Base-by-base conservation (phyloP, 73 alveolate genomes). In the Tetrahymena elliotti region DNA sequence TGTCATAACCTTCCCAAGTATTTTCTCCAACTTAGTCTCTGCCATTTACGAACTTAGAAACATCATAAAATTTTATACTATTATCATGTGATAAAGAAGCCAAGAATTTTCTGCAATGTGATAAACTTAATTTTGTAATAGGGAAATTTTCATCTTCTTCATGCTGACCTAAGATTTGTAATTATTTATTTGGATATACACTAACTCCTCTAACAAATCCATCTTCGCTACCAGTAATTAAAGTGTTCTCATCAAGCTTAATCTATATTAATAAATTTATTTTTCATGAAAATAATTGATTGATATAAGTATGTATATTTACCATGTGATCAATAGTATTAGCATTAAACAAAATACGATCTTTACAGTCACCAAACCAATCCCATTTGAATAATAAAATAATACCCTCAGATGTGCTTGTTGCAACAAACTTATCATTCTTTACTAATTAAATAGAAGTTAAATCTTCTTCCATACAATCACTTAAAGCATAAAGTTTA, bases 291-390 rank as follows among this genome's bases (percentile, higher is more conserved):
- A 68, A 22, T 18, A 27, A 6, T 31, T 27, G 10, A 0, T 24
- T 68, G 6, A 27, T 68, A 27, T 47, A 35, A 34, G 8, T 53
- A 35, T 94, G 8, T 39, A 16, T 31, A 83, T 35, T 16, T 94
- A 94, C 97, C 99, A 98, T 98, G 53, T 96, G 53, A 96, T 97
- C 98, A 39, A 98, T 98, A 9, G 99, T 97, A 93, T 98, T 97
- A 12, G 99, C 99, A 94, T 97, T 99, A 4, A 99, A 99, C 35
- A 94, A 95, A 15, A 98, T 97, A 82, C 99, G 95, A 96, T 98
- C 99, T 93, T 98, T 97, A 95, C 98, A 98, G 94, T 98, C 99
- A 1, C 99, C 99, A 93, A 97, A 98, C 98, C 99, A 97, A 93
- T 97, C 99, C 99, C 99, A 98, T 93, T 98, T 96, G 97, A 98